A percentile compares a stretch with the other conserved stretches of the same genome.
Conservation (phyloP, 2,329 filamentous ascomycete genomes). For the Phialocephala subalpina region DNA sequence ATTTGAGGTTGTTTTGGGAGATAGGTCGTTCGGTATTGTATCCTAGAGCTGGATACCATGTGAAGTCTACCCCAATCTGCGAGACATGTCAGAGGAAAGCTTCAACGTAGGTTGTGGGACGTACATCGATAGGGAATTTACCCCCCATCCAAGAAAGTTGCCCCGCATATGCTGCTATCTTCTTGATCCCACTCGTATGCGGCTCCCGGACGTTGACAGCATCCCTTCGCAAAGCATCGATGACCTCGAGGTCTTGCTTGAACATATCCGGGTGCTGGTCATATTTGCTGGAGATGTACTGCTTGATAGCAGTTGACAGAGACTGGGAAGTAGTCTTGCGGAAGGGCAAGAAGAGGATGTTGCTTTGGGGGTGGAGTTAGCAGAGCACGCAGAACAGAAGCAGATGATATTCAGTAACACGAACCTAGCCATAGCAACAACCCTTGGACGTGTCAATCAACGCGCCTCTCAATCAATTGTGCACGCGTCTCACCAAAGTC, state of each 20-base stretch:
- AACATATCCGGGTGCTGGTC: slow-evolving; percentile 99
- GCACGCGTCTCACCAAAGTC: background rate
- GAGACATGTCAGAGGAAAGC: slow-evolving; percentile 10
- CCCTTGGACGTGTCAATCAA: background rate
- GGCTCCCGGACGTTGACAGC: slow-evolving; percentile 91
- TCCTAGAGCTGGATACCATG: slow-evolving; percentile 93
- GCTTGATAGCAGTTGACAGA: slow-evolving; percentile 82
- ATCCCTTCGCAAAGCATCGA: slow-evolving; percentile 83
- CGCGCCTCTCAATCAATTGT: background rate
- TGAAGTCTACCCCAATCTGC: slow-evolving; percentile 92
- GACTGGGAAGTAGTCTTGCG: slow-evolving; percentile 83
- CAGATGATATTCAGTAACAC: background rate
- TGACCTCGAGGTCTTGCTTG: slow-evolving; percentile 82
- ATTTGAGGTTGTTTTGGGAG: slow-evolving; percentile 71
- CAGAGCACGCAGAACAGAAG: background rate
- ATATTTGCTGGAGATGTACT: slow-evolving; percentile 98
- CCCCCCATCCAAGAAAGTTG: slow-evolving; percentile 93
- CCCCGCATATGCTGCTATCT: slow-evolving; percentile 89
- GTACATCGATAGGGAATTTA: slow-evolving; percentile 94
- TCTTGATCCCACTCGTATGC: slow-evolving; percentile 84
- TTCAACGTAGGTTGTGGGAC: slow-evolving; percentile 37
- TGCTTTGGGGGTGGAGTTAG: slow-evolving; percentile 33
- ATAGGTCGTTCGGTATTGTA: slow-evolving; percentile 83
- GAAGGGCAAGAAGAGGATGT: slow-evolving; percentile 67
- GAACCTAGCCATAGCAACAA: slow-evolving; percentile 3